Evolutionary conservation across 495 filamentous ascomycete species (phyloP).

Genomic region (Apiosordaria backusii): DNA sequence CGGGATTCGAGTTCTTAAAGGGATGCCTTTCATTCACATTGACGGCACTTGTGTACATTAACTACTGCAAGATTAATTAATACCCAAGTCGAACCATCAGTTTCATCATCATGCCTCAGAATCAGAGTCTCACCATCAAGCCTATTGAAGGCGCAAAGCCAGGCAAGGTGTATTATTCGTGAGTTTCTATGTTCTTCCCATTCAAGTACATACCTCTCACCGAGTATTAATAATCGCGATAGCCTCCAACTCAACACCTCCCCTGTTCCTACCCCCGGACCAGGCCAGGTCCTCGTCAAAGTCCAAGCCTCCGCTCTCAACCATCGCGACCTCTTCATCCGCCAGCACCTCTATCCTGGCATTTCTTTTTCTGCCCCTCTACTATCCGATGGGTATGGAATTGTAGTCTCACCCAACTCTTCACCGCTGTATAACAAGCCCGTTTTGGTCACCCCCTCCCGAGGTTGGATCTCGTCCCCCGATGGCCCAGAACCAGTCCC

Average conservation of each 20-base stretch:
- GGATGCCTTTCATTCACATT: background rate
- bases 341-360: constrained; percentile 84
- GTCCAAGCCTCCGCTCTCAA: constrained; percentile 78
- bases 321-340: constrained; percentile 89
- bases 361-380: constrained; percentile 72
- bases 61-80: constrained; percentile 1
- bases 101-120: constrained; percentile 31
- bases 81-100: constrained; percentile 30
- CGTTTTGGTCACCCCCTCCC: constrained; percentile 69
- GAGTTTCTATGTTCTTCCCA: constrained; percentile 21
- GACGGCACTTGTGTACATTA: background rate
- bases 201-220: background rate
- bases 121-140: constrained; percentile 41
- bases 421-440: constrained; percentile 55
- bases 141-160: constrained; percentile 62
- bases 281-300: constrained; percentile 63
- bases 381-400: constrained; percentile 73
- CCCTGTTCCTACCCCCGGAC: constrained; percentile 58
- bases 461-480: constrained; percentile 68
- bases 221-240: constrained; percentile 7
- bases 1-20: background rate
- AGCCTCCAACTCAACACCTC: constrained; percentile 60
- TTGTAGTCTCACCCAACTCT: constrained; percentile 61
- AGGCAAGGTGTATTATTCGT: constrained; percentile 82
- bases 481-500: constrained; percentile 61